Conservation (phyloP, 495 filamentous ascomycete species). For the Lasiosphaeria ovina region DNA sequence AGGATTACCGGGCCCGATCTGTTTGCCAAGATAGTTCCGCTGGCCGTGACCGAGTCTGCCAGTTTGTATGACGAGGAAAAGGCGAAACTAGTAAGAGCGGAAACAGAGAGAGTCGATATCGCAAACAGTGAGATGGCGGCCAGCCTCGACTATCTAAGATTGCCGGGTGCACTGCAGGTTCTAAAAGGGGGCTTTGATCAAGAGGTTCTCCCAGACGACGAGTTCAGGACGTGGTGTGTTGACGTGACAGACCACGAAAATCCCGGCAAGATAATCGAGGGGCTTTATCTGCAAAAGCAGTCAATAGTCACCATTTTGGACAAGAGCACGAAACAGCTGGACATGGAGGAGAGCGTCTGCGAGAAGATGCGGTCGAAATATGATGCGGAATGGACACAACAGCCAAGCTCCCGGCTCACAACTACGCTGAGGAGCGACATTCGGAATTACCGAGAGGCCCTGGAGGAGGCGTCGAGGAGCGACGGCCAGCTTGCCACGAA, state of each 20-base stretch:
- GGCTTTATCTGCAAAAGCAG: slow-evolving; percentile 72
- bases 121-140: slow-evolving; percentile 95
- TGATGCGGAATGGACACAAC: slow-evolving; percentile 93
- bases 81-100: slow-evolving; percentile 89
- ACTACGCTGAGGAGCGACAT: slow-evolving; percentile 84
- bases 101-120: slow-evolving; percentile 85
- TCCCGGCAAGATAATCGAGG: slow-evolving; percentile 69
- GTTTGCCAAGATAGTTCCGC: slow-evolving; percentile 93
- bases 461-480: slow-evolving; percentile 85
- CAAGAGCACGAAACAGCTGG: slow-evolving; percentile 77
- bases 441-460: slow-evolving; percentile 76
- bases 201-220: slow-evolving; percentile 81
- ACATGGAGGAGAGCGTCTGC: slow-evolving; percentile 96
- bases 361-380: slow-evolving; percentile 99
- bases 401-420: slow-evolving; percentile 86
- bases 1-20: slow-evolving; percentile 95
- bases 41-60: slow-evolving; percentile 93
- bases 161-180: slow-evolving; percentile 85
- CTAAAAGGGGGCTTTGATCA: slow-evolving; percentile 92
- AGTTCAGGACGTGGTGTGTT: slow-evolving; percentile 90
- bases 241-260: slow-evolving; percentile 82
- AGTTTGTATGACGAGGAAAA: slow-evolving; percentile 99
- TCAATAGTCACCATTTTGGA: slow-evolving; percentile 69
- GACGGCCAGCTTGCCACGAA: slow-evolving; percentile 83
- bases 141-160: slow-evolving; percentile 87